Conservation (phyloP, 1,139 yeast genomes). For the Candida neerlandica region DNA sequence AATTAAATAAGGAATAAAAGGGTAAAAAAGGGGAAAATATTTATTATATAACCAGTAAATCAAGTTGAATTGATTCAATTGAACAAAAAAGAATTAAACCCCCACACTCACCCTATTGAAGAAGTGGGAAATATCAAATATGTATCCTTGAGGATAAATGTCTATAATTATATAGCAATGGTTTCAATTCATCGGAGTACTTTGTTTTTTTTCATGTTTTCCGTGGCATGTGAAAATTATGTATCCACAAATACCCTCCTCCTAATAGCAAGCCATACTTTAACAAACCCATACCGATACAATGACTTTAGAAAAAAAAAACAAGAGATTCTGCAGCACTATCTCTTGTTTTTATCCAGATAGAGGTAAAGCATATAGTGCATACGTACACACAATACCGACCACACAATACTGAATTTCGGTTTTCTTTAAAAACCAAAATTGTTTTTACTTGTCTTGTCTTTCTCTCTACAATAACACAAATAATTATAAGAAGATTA, state of each 20-base stretch:
- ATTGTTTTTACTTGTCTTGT: no score
- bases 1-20: background rate
- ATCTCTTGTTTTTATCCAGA: background rate
- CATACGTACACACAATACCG: background rate
- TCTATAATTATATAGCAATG: background rate
- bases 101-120: background rate
- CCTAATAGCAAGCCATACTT: background rate
- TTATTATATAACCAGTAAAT: background rate
- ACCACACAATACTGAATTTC: no score
- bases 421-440: no score
- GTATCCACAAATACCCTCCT: background rate
- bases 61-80: conserved; percentile 6
- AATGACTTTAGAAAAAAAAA: background rate
- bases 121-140: background rate
- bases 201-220: background rate
- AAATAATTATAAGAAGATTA: background rate
- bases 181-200: background rate
- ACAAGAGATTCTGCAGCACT: background rate
- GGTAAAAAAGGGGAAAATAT: background rate
- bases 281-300: no score
- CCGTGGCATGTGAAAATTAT: background rate
- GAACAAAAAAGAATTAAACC: no score
- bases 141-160: background rate
- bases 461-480: no score
- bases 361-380: no score